Percentiles rank a stretch among this genome's conserved stretches.
Conservation (phyloP, 2,329 filamentous ascomycete species). For the Taxawa tesnikishii region DNA sequence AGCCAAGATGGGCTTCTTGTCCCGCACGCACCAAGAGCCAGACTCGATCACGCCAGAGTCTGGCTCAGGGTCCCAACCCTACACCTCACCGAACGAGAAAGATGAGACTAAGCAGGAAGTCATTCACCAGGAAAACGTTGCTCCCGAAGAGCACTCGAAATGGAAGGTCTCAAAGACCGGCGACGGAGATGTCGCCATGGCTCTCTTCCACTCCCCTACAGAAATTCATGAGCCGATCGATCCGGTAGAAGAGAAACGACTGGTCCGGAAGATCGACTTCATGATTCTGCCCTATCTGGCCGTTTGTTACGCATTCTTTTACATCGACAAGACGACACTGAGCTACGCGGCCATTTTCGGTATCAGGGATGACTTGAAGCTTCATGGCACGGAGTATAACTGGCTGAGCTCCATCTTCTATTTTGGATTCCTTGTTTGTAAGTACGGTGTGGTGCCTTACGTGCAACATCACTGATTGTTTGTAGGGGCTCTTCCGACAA, state of each 20-base stretch:
- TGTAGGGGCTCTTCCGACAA: conserved; percentile 32
- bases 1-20: conserved; percentile 3
- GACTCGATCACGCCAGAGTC: conserved; percentile 2
- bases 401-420: conserved; percentile 44
- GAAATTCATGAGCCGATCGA: conserved; percentile 33
- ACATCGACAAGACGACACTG: conserved; percentile 39
- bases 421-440: conserved; percentile 40
- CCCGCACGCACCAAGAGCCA: not conserved
- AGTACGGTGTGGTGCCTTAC: conserved; percentile 31
- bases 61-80: not conserved
- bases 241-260: conserved; percentile 30
- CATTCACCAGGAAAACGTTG: conserved; percentile 2
- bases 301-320: conserved; percentile 24
- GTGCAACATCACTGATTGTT: conserved; percentile 35
- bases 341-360: conserved; percentile 56
- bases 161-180: conserved; percentile 16
- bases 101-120: not conserved
- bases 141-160: conserved; percentile 7
- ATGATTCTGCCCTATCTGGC: conserved; percentile 42
- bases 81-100: not conserved
- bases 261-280: conserved; percentile 45
- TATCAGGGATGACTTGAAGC: conserved; percentile 44
- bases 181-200: conserved; percentile 35
- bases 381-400: conserved; percentile 47
- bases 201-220: conserved; percentile 32